Evolutionary conservation across 2,329 filamentous ascomycete species (phyloP).

Genomic region (Penicillium oxalicum): DNA sequence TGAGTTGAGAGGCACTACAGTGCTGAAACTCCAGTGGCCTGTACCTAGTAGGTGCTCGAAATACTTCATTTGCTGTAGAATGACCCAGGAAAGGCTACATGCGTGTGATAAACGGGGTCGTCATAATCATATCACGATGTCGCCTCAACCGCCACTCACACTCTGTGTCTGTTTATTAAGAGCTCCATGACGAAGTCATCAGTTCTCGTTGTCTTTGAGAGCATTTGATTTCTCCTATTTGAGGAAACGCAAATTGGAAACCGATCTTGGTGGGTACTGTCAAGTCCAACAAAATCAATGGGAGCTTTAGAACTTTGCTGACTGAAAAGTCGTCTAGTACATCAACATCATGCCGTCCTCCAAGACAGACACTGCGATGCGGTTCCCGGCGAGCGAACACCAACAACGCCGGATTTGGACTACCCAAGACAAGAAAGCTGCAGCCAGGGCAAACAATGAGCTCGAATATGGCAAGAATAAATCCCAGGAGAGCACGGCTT

Average conservation of each 20-base stretch:
- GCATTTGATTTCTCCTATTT: no score
- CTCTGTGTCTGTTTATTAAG: not conserved
- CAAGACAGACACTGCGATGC: constrained; percentile 23
- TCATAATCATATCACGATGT: constrained; percentile 27
- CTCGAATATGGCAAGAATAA: constrained; percentile 5
- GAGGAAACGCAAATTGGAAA: no score
- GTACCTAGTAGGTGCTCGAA: no score
- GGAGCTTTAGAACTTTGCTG: no score
- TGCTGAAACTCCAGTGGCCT: no score
- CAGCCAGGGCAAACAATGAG: constrained; percentile 10
- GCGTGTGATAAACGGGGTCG: constrained; percentile 22
- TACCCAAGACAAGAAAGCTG: constrained; percentile 22
- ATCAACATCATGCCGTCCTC: constrained; percentile 24
- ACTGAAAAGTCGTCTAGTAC: not conserved
- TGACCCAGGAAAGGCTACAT: constrained; percentile 12
- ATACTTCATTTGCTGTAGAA: constrained; percentile 4
- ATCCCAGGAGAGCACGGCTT: constrained; percentile 11
- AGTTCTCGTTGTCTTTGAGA: no score
- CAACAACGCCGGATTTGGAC: constrained; percentile 20
- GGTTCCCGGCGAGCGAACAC: constrained; percentile 17
- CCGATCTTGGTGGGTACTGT: no score
- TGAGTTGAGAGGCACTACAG: no score
- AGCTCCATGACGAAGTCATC: no score
- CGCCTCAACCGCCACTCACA: constrained; percentile 17
- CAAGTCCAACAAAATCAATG: no score